Base-by-base conservation (phyloP, 441 rosid genomes). In the Corymbia citriodora region DNA sequence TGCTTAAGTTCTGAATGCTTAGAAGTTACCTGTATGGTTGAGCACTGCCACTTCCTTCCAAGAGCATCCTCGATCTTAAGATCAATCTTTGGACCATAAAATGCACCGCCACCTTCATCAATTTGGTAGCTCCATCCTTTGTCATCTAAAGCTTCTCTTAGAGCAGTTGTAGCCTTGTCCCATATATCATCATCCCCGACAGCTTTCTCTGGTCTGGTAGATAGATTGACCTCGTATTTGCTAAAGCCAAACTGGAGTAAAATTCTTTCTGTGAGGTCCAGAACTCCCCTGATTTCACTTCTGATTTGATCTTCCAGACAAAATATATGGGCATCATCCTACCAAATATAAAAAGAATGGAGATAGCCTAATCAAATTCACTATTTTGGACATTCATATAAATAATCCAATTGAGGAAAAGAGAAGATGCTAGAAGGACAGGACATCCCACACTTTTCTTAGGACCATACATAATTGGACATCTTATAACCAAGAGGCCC, bases 31-130 rank as follows among this genome's bases (percentile, higher is more conserved):
- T 98, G 99, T 91, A 98, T 94, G 72, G 99, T 98, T 90, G 99
- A 98, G 94, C 99, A 97, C 91, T 98, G 99, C 99, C 99, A 98
- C 92, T 97, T 97, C 94, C 99, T 96, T 93, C 99, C 98, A 82
- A 98, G 95, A 65, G 99, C 98, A 93, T 98, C 99, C 95, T 97
- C 97, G 53, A 98, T 97, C 95, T 98, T 98, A 89, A 98, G 96
- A 88, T 98, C 99, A 86, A 98, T 97, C 94, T 98, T 98, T 36
- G 99, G 99, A 91, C 99, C 99, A 88, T 98, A 96, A 93, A 98
- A 98, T 40, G 99, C 99, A 19, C 99, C 99, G n/a, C 99, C 99
- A 59, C 99, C 99, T 87, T 95, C 99, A 92, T 97, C 99, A 92
- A 96, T 94, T 92, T 97, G 95, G 93, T 97, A 97, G 94, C 91